phyloP scores from a whole-genome alignment of 371 early-diverging fungal species.

The Gilbertella persicaria region DNA sequence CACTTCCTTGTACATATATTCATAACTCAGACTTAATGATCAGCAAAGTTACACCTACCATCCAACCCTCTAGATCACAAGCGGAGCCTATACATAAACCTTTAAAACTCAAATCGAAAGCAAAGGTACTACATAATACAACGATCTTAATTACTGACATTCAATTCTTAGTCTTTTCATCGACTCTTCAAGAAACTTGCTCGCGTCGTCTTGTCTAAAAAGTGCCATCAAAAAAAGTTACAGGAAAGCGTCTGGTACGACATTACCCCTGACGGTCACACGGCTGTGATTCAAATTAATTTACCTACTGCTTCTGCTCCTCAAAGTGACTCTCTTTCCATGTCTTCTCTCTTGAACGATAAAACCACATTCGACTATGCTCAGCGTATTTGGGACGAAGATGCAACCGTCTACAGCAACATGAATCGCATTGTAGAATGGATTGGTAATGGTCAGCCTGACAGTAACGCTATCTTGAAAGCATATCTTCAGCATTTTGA shows the following conservation, averaged over 20 bases:
- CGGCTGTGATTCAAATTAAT: background rate
- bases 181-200: slow-evolving; percentile 6
- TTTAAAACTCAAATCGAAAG: background rate
- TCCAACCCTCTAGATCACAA: background rate
- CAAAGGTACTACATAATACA: too few relatives aligned
- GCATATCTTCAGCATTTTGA: slow-evolving; percentile 75
- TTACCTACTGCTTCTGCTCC: background rate
- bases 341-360: slow-evolving; percentile 1
- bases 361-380: slow-evolving; percentile 19
- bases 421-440: slow-evolving; percentile 40
- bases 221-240: background rate
- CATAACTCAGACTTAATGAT: too few relatives aligned
- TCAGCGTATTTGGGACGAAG: slow-evolving; percentile 45
- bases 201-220: background rate
- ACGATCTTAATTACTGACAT: too few relatives aligned
- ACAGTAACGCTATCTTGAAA: slow-evolving; percentile 56
- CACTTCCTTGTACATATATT: slow-evolving; percentile 4
- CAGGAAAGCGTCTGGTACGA: slow-evolving; percentile 2
- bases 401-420: slow-evolving; percentile 33
- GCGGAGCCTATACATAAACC: background rate
- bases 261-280: background rate
- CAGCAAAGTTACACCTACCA: background rate
- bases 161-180: background rate
- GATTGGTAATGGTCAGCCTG: slow-evolving; percentile 46
- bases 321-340: background rate